Base-by-base conservation (phyloP, 306 rosid species). In the Trifolium repens region DNA sequence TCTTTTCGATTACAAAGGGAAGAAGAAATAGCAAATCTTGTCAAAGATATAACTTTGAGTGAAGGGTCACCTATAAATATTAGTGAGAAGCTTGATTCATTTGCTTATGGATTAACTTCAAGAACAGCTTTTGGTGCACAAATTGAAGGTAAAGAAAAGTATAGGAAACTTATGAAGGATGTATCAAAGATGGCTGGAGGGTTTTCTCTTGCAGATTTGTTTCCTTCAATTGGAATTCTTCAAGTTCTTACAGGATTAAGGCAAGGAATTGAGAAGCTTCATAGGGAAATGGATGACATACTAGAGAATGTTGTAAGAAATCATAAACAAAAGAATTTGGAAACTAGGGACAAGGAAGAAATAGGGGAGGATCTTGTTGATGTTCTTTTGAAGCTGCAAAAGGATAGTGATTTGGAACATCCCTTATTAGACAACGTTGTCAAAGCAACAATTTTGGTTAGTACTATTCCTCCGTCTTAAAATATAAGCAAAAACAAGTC, bases 331-430 rank as follows among this genome's bases (percentile, higher is more conserved):
- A 58, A 57, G 37, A 26, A 57, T 55, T 55, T 55, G 15, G 61
- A 55, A 55, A 22, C 14, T 9, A 24, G 3, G 37, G 37, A 11
- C 12, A 6, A 26, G 16, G 64, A 26, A 26, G 37, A 58, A 58
- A 26, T 4, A 11, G 64, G 37, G 16, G 64, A 58, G 16, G 64
- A 58, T 58, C 64, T 58, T 26, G 64, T 58, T 58, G 37, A 58
- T 58, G 64, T 58, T 58, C 64, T 58, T 26, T 58, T 58, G 64
- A 58, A 58, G 64, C 37, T 58, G 16, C 64, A 58, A 58, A 58
- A 26, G 35, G 9, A 58, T 12, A 26, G 37, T 58, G 37, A 58
- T 26, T 6, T 58, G 9, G 37, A 58, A 12, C 64, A 26, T 58
- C 64, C 64, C 5, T 58, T 58, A 7, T 11, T 37, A 26, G 37